Percentiles rank a stretch among this genome's conserved stretches.
Evolutionary conservation across 2,329 filamentous ascomycete genomes (phyloP).

Genomic region (Ceratocystis ficicola): DNA sequence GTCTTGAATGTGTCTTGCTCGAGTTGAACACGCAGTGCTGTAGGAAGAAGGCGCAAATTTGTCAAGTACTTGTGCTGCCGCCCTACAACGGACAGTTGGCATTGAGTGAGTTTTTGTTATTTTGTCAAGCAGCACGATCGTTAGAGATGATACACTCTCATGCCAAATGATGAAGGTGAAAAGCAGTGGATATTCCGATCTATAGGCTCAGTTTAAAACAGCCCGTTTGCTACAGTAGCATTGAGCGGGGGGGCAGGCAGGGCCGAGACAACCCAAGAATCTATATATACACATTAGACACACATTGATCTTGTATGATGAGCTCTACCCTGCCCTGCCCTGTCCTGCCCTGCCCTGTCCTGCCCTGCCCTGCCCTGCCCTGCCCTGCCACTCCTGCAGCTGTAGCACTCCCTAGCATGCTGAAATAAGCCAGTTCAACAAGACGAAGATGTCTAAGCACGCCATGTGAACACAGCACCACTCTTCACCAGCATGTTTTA

Average conservation of each 20-base stretch:
- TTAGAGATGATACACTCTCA: no score
- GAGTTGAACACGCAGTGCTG: not conserved
- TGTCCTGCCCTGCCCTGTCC: not conserved
- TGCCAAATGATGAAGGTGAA: not conserved
- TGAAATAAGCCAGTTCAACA: no score
- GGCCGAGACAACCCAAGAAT: not conserved
- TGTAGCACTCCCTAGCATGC: no score
- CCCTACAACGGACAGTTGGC: no score
- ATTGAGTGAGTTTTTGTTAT: no score
- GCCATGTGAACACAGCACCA: not conserved
- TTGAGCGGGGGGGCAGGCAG: not conserved
- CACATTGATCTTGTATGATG: not conserved
- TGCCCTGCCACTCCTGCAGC: not conserved
- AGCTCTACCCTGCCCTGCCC: not conserved
- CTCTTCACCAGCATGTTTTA: not conserved
- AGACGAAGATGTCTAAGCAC: no score
- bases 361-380: not conserved
- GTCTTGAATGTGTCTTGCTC: not conserved
- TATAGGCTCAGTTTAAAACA: constrained; percentile 1
- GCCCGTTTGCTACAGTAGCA: constrained; percentile 6
- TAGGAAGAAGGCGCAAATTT: not conserved
- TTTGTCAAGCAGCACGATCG: no score
- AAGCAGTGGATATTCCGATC: not conserved
- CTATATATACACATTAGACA: not conserved
- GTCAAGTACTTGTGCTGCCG: not conserved